Evolutionary conservation across 257 asterid species (phyloP), one percentile per base, ranked within the genome.

Genomic region (Solanum chaucha): DNA sequence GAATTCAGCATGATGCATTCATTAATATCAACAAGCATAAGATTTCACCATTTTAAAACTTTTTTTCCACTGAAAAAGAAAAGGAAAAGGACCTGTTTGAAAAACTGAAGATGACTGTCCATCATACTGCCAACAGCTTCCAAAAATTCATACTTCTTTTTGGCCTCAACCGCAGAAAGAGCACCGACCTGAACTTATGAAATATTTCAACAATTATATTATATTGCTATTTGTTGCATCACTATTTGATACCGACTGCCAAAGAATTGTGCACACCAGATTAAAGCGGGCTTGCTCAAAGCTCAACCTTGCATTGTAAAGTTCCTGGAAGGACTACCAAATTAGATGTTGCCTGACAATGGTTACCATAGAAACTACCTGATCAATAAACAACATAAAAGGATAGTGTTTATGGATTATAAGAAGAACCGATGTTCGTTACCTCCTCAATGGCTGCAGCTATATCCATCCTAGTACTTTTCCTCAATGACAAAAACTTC

Each of bases 261-360:
- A 72, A 65, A 84, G 84, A 86, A 36, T 22, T 32, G 83, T 34
- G 72, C 64, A 80, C 71, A 97, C 99, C 99, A 97, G 94, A 91
- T 93, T 93, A 89, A 97, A 95, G 87, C 99, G 99, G 32, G 99
- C 90, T 88, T 94, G 94, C 93, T 97, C 99, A 88, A 97, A 97
- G 83, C 91, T 87, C 85, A 93, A 93, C 91, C 99, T 94, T 83
- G 98, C 94, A 91, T 90, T 94, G 92, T 95, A 92, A 91, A 95
- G 97, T 95, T 97, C 99, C 99, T 95, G 98, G 97, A 95, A 96
- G 90, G 93, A 93, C 97, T 94, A 94, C 92, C 95, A 94, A 92
- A 94, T 94, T 95, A 95, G 98, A 92, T 86, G 92, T 94, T 90
- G 91, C 93, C 86, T 90, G 88, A 89, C 88, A 89, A 93, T 89